A percentile compares a stretch with the other conserved stretches of the same genome.
Conservation (phyloP, 2,329 filamentous ascomycete species). For the Colletotrichum sp. region DNA sequence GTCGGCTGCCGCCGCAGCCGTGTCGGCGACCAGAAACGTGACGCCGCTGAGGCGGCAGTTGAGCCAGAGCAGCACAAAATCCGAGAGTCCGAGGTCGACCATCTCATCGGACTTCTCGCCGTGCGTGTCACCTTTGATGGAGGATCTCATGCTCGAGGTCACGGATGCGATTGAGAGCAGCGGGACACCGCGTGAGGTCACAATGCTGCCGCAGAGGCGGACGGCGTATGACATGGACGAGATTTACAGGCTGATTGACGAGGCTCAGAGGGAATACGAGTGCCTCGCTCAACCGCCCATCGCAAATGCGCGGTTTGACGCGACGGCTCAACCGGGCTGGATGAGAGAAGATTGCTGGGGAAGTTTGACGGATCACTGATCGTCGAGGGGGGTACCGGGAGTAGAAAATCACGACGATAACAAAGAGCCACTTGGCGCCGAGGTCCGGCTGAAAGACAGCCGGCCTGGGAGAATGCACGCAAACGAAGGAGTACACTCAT, state of each 20-base stretch:
- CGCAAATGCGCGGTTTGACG: not conserved
- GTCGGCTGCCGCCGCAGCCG: not conserved
- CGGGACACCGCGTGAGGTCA: not conserved
- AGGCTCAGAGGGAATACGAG: conserved; percentile 16
- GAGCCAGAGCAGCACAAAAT: conserved; percentile 13
- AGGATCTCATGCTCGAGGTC: conserved; percentile 16
- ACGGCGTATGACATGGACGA: conserved; percentile 12
- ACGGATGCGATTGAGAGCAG: conserved; percentile 17
- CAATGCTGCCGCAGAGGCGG: not conserved
- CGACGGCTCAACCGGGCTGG: not conserved
- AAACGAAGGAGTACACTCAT: conserved; percentile 3
- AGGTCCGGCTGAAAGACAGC: not conserved
- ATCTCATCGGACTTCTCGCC: conserved; percentile 5
- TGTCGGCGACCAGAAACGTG: not conserved
- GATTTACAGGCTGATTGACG: conserved; percentile 11
- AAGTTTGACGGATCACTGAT: not conserved
- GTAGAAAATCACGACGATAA: not conserved
- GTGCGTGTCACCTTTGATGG: conserved; percentile 18
- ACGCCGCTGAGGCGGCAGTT: conserved; percentile 11
- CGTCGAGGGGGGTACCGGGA: not conserved
- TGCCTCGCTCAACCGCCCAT: not conserved
- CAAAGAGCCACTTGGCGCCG: not conserved
- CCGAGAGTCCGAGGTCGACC: conserved; percentile 5
- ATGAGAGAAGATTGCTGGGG: conserved; percentile 9
- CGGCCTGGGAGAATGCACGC: not conserved